These are phyloP conservation scores for Cystofilobasidium macerans DNA, from an alignment of 768 basidiomycete species.

Conservation along the genomic window DNA sequence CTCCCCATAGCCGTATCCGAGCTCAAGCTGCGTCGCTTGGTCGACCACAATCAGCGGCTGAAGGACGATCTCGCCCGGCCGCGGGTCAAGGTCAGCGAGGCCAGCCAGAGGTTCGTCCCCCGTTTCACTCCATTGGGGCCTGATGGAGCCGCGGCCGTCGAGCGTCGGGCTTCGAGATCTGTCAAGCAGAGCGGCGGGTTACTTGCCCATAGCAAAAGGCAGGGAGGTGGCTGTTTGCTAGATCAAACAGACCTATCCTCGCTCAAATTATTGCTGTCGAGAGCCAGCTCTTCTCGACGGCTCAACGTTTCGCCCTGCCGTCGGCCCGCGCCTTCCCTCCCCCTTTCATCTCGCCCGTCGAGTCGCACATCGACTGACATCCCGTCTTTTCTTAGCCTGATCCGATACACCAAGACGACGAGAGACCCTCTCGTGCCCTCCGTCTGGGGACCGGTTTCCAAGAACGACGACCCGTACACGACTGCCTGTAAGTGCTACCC, in stretches of 20 bases:
- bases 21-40: slow-evolving; percentile 84
- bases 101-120: slow-evolving; percentile 61
- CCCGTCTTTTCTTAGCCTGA: too few species aligned
- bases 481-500: neutral
- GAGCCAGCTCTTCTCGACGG: too few species aligned
- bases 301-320: too few species aligned
- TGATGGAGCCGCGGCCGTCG: too few species aligned
- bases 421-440: slow-evolving; percentile 65
- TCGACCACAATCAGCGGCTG: slow-evolving; percentile 85
- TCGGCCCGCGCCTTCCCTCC: neutral
- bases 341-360: neutral
- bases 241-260: too few species aligned
- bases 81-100: slow-evolving; percentile 83
- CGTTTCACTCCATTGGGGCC: neutral
- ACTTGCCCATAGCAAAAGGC: too few species aligned
- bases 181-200: too few species aligned
- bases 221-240: too few species aligned
- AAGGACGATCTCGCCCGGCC: slow-evolving; percentile 80
- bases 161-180: too few species aligned
- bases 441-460: slow-evolving; percentile 91
- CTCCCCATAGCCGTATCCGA: slow-evolving; percentile 61
- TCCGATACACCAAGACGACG: slow-evolving; percentile 86
- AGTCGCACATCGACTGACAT: too few species aligned
- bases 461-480: slow-evolving; percentile 39
- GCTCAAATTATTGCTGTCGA: too few species aligned